These are phyloP conservation scores for Saccharomyces pastorianus DNA, from an alignment of 1,139 yeast species.

Conservation along the genomic window DNA sequence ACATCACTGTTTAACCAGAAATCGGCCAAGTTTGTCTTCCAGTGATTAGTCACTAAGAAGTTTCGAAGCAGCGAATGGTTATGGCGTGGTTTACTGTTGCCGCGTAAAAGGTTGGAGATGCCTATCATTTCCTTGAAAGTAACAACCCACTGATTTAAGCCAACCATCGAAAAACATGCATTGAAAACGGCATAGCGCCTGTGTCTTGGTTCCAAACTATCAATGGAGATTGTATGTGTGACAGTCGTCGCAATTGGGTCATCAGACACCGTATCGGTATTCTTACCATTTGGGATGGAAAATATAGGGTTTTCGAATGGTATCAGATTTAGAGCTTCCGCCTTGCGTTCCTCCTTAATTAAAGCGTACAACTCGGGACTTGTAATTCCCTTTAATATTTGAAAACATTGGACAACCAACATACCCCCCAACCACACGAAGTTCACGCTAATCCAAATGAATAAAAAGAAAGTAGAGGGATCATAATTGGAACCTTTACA, in stretches of 20 bases:
- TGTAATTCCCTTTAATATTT: slow-evolving; percentile 66
- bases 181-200: slow-evolving; percentile 4
- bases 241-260: slow-evolving; percentile 11
- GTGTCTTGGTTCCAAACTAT: neutral
- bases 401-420: slow-evolving; percentile 59
- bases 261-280: neutral
- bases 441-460: slow-evolving; percentile 54
- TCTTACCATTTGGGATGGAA: neutral
- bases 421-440: slow-evolving; percentile 59
- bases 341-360: slow-evolving; percentile 16
- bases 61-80: slow-evolving; percentile 38
- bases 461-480: slow-evolving; percentile 45
- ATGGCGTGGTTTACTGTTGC: slow-evolving; percentile 3
- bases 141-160: slow-evolving; percentile 30
- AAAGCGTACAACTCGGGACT: slow-evolving; percentile 52
- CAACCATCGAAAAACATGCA: slow-evolving; percentile 24
- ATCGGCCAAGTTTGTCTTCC: slow-evolving; percentile 52
- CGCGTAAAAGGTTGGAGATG: slow-evolving; percentile 8
- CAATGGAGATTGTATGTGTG: slow-evolving; percentile 26
- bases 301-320: neutral
- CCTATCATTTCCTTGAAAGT: slow-evolving; percentile 28
- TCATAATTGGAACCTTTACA: slow-evolving; percentile 51
- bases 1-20: slow-evolving; percentile 54
- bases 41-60: slow-evolving; percentile 20
- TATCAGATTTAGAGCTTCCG: slow-evolving; percentile 1